Percentiles rank a stretch among this genome's conserved stretches.
Conservation (phyloP, 2,329 filamentous ascomycete genomes). For the Ascochyta pisi region DNA sequence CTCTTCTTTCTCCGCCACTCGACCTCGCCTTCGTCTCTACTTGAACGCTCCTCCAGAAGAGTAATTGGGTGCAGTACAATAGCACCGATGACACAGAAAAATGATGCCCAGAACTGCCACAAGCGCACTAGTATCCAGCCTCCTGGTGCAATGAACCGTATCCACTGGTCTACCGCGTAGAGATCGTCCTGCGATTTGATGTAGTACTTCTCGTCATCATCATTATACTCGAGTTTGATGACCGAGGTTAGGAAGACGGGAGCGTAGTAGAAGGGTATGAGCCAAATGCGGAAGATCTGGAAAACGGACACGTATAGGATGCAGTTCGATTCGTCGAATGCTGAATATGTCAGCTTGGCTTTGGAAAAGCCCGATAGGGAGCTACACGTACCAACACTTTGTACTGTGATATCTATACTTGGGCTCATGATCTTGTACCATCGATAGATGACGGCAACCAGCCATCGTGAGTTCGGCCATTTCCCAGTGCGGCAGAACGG, state of each 20-base stretch:
- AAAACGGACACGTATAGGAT: slow-evolving; percentile 76
- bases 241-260: slow-evolving; percentile 73
- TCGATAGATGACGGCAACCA: slow-evolving; percentile 71
- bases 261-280: slow-evolving; percentile 76
- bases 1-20: slow-evolving; percentile 15
- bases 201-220: slow-evolving; percentile 64
- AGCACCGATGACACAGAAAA: slow-evolving; percentile 69
- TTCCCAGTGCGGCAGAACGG: slow-evolving; percentile 75
- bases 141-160: slow-evolving; percentile 72
- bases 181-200: slow-evolving; percentile 80
- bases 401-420: slow-evolving; percentile 70
- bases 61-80: slow-evolving; percentile 58
- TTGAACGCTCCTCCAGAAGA: slow-evolving; percentile 26
- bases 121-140: slow-evolving; percentile 64
- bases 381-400: slow-evolving; percentile 60
- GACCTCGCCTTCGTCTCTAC: slow-evolving; percentile 11
- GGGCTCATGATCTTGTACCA: slow-evolving; percentile 84
- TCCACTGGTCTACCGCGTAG: slow-evolving; percentile 77
- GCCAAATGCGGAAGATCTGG: slow-evolving; percentile 79
- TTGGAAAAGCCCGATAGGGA: background rate
- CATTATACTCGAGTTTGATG: slow-evolving; percentile 63
- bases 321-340: slow-evolving; percentile 70
- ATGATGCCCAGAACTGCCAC: slow-evolving; percentile 70
- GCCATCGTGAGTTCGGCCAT: slow-evolving; percentile 68
- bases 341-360: slow-evolving; percentile 49